Percentiles rank a stretch among this genome's conserved stretches.
Evolutionary conservation across 1,139 yeast genomes (phyloP).

Genomic region (Wickerhamomyces sp.): DNA sequence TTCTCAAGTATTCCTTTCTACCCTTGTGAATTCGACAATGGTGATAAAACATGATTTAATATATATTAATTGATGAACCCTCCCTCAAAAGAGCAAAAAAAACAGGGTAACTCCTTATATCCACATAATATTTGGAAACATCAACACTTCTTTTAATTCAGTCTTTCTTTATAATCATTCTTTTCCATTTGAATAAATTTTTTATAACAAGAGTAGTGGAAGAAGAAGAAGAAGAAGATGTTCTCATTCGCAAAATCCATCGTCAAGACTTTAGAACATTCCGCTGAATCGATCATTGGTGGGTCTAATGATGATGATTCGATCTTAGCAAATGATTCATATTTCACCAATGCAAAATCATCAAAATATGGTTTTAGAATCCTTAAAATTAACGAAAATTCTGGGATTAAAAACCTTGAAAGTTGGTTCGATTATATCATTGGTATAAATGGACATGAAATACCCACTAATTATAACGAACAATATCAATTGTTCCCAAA

Average conservation of each 20-base stretch:
- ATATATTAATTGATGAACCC: too few species aligned
- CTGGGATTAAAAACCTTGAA: constrained; percentile 55
- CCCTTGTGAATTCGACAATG: too few species aligned
- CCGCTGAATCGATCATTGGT: constrained; percentile 32
- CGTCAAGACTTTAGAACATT: constrained; percentile 68
- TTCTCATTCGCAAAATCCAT: constrained; percentile 84
- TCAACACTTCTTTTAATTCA: too few species aligned
- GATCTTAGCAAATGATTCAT: constrained; percentile 38
- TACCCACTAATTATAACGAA: constrained; percentile 43
- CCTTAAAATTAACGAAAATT: constrained; percentile 40
- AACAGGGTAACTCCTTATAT: too few species aligned
- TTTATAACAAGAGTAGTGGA: too few species aligned
- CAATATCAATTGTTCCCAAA: constrained; percentile 34
- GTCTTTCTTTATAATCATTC: too few species aligned
- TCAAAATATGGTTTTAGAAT: constrained; percentile 51
- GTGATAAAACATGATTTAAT: too few species aligned
- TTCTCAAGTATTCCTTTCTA: too few species aligned
- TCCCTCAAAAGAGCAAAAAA: too few species aligned
- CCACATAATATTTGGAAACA: too few species aligned
- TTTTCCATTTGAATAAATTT: too few species aligned
- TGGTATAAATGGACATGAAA: constrained; percentile 69
- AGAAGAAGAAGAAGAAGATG: constrained; percentile 45
- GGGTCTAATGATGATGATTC: constrained; percentile 27
- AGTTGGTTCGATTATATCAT: constrained; percentile 85
- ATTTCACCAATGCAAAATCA: constrained; percentile 43